Evolutionary conservation across 1,284 basidiomycete genomes (phyloP).

Genomic region (Megacollybia platyphylla): DNA sequence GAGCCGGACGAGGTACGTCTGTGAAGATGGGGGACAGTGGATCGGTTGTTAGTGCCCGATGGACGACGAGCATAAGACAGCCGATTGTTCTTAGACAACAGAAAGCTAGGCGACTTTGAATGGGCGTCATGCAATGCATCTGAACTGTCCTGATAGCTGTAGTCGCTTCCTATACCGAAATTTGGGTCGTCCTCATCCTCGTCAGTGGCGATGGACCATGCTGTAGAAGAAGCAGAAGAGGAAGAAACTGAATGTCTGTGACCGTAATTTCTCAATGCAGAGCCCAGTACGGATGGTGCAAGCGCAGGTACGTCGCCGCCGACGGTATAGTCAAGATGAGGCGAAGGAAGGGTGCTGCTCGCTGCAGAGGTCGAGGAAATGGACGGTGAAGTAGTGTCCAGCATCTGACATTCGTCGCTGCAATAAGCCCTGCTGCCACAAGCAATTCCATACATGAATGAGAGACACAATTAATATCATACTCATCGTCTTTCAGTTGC

Average conservation of each 20-base stretch:
- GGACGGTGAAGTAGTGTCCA: constrained; percentile 53
- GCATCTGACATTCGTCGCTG: constrained; percentile 53
- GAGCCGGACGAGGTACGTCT: constrained; percentile 35
- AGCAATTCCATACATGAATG: constrained; percentile 10
- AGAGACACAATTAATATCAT: constrained; percentile 11
- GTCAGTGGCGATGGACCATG: constrained; percentile 46
- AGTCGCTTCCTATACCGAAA: constrained; percentile 24
- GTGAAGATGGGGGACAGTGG: constrained; percentile 44
- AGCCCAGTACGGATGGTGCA: constrained; percentile 42
- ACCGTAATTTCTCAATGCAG: constrained; percentile 28
- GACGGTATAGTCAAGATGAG: constrained; percentile 35
- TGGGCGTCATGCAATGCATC: constrained; percentile 22
- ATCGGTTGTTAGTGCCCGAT: constrained; percentile 55
- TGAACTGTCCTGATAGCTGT: constrained; percentile 19
- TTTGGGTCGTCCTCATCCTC: constrained; percentile 37
- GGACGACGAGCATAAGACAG: constrained; percentile 59
- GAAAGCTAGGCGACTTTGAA: constrained; percentile 22
- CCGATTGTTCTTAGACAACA: constrained; percentile 14
- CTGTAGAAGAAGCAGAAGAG: constrained; percentile 45
- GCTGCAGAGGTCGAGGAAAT: constrained; percentile 36
- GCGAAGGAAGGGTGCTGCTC: constrained; percentile 58
- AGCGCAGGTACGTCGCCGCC: constrained; percentile 48
- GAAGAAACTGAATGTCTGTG: constrained; percentile 38
- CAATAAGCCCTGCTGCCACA: constrained; percentile 55
- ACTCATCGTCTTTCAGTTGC: constrained; percentile 49